Percentiles rank a stretch among this genome's conserved stretches.
These are phyloP conservation scores for Calonectria fujianensis DNA, from an alignment of 2,329 filamentous ascomycete genomes.

Conservation along the genomic window DNA sequence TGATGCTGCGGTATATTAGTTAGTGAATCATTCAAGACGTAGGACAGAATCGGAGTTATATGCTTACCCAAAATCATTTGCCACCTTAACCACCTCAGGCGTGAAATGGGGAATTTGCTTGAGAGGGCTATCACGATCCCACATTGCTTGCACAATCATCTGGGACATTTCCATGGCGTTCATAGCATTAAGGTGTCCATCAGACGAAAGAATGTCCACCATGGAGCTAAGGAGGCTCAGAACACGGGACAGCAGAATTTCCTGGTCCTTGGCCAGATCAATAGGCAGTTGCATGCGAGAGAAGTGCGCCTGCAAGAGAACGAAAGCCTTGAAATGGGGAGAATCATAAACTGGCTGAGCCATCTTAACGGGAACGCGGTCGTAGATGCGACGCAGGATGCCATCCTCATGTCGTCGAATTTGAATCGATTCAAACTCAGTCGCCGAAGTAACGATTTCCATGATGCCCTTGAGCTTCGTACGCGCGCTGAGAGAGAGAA, in stretches of 20 bases:
- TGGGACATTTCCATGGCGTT: conserved; percentile 99
- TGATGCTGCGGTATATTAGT: conserved; percentile 75
- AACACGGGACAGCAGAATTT: conserved; percentile 88
- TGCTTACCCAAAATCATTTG: conserved; percentile 82
- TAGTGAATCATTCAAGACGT: conserved; percentile 52
- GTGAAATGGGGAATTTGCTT: conserved; percentile 99
- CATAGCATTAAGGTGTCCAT: conserved; percentile 97
- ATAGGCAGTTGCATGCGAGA: conserved; percentile 97
- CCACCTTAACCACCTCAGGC: conserved; percentile 86
- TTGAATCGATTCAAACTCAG: conserved; percentile 96
- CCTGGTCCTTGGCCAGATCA: conserved; percentile 96
- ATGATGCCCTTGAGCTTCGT: conserved; percentile 98
- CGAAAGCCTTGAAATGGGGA: conserved; percentile 98
- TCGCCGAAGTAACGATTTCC: conserved; percentile 97
- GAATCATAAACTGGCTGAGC: conserved; percentile 89
- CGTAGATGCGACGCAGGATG: conserved; percentile 93
- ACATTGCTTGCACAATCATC: conserved; percentile 99
- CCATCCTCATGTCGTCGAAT: conserved; percentile 94
- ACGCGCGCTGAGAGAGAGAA: conserved; percentile 89
- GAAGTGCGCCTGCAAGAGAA: conserved; percentile 98
- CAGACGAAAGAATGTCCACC: conserved; percentile 95
- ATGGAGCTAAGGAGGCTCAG: conserved; percentile 92
- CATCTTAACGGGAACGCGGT: conserved; percentile 97
- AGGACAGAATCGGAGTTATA: conserved; percentile 53
- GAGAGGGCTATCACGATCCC: conserved; percentile 96